Conservation (phyloP, 148 eudicot genomes). For the Chenopodium suecicum region DNA sequence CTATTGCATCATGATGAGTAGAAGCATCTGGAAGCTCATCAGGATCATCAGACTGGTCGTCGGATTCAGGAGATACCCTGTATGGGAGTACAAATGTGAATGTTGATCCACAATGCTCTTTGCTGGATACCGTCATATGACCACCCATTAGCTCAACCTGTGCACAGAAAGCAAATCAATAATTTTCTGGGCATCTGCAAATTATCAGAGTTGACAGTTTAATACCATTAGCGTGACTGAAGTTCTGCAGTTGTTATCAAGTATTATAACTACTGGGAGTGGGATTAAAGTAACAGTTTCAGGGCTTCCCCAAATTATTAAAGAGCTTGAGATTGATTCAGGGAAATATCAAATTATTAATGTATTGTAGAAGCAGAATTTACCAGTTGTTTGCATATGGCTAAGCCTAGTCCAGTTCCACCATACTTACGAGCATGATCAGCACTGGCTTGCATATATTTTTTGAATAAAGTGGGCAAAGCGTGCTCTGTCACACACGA, state of each 20-base stretch:
- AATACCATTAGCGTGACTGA: no score
- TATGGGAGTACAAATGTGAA: slow-evolving; percentile 82
- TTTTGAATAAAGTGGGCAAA: slow-evolving; percentile 75
- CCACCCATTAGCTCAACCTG: slow-evolving; percentile 99
- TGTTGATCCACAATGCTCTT: slow-evolving; percentile 68
- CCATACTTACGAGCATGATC: slow-evolving; percentile 95
- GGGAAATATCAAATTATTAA: background rate
- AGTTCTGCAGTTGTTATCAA: no score
- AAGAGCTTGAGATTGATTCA: background rate
- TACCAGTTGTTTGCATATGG: slow-evolving; percentile 98
- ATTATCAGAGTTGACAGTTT: no score
- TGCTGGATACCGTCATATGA: slow-evolving; percentile 71
- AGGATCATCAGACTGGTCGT: slow-evolving; percentile 59
- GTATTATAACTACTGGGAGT: background rate
- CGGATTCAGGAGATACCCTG: slow-evolving; percentile 51
- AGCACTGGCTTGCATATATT: slow-evolving; percentile 89
- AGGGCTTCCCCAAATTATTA: no score
- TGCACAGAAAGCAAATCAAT: slow-evolving; percentile 6
- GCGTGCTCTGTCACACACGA: slow-evolving; percentile 60
- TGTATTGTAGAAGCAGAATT: slow-evolving; percentile 1
- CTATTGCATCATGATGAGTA: slow-evolving; percentile 35
- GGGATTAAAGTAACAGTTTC: background rate
- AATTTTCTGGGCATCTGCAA: background rate
- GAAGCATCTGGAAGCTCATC: slow-evolving; percentile 58
- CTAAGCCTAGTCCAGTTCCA: slow-evolving; percentile 93